Conservation (phyloP, 1,284 basidiomycete species). For the Exobasidium rhododendri region DNA sequence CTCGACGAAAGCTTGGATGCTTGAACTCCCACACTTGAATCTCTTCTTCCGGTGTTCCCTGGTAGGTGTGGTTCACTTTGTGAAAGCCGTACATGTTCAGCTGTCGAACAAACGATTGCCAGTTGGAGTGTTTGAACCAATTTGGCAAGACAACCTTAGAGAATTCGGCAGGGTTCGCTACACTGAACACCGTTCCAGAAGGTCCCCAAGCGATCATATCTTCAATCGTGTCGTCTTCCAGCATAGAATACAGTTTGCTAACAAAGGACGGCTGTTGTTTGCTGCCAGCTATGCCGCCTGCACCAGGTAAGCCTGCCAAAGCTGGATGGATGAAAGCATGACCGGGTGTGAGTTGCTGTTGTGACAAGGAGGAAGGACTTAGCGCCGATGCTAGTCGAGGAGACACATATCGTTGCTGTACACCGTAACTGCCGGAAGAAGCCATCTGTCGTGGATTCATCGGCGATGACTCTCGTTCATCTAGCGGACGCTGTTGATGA, state of each 20-base stretch:
- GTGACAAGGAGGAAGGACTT: background rate
- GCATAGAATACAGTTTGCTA: slow-evolving; percentile 48
- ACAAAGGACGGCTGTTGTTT: slow-evolving; percentile 49
- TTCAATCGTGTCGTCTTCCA: slow-evolving; percentile 42
- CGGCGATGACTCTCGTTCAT: background rate
- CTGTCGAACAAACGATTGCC: slow-evolving; percentile 50
- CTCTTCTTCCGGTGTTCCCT: slow-evolving; percentile 39
- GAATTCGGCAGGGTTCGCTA: slow-evolving; percentile 47
- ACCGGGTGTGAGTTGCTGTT: slow-evolving; percentile 14
- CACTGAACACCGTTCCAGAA: slow-evolving; percentile 40
- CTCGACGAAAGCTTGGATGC: slow-evolving; percentile 41
- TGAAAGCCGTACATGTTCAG: slow-evolving; percentile 49
- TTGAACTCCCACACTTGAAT: slow-evolving; percentile 50
- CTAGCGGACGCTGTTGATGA: background rate
- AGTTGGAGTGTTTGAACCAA: slow-evolving; percentile 52
- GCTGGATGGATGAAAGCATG: slow-evolving; percentile 41
- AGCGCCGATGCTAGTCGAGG: background rate
- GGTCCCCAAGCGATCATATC: slow-evolving; percentile 44
- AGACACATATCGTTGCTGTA: background rate
- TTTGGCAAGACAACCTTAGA: slow-evolving; percentile 42
- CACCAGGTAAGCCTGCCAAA: slow-evolving; percentile 36
- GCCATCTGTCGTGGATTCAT: background rate
- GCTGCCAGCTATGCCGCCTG: slow-evolving; percentile 35
- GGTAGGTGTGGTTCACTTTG: slow-evolving; percentile 50
- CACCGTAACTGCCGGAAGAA: too few relatives aligned